A percentile compares a stretch with the other conserved stretches of the same genome.
phyloP scores from a whole-genome alignment of 106 monocot species.

The Narthecium ossifragum region DNA sequence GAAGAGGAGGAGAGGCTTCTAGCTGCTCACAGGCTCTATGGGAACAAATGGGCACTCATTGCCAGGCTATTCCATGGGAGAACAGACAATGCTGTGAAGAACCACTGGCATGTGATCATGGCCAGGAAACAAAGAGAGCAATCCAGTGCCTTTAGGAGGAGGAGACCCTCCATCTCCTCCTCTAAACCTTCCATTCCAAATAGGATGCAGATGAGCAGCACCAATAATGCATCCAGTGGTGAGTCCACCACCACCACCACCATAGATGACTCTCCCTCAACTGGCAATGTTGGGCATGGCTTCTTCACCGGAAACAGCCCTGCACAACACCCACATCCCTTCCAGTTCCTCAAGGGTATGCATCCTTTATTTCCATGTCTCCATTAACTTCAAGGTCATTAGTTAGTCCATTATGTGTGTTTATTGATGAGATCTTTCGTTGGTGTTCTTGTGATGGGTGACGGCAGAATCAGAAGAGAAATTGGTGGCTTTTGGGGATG shows the following conservation, averaged over 20 bases:
- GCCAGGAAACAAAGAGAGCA: background rate
- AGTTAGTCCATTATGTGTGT: too few species aligned
- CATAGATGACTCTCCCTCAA: background rate
- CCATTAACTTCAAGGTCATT: too few species aligned
- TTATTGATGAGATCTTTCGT: too few species aligned
- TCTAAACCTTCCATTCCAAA: background rate
- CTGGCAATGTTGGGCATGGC: background rate
- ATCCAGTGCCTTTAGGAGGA: background rate
- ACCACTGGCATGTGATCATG: slow-evolving; percentile 4
- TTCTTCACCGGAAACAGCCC: too few species aligned
- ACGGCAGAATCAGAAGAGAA: background rate
- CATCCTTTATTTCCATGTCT: too few species aligned
- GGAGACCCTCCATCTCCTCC: background rate
- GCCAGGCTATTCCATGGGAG: background rate
- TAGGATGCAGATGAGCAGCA: background rate
- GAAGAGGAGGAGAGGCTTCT: slow-evolving; percentile 2
- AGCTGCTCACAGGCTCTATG: background rate
- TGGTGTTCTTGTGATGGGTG: too few species aligned
- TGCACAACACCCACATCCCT: too few species aligned
- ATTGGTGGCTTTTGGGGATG: background rate
- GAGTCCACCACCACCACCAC: background rate
- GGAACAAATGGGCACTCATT: slow-evolving; percentile 1
- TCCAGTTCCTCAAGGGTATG: too few species aligned
- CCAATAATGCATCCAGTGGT: background rate
- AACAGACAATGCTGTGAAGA: slow-evolving; percentile 3